phyloP scores from a whole-genome alignment of 495 filamentous ascomycete genomes.

The Astrocystis sublimbata region DNA sequence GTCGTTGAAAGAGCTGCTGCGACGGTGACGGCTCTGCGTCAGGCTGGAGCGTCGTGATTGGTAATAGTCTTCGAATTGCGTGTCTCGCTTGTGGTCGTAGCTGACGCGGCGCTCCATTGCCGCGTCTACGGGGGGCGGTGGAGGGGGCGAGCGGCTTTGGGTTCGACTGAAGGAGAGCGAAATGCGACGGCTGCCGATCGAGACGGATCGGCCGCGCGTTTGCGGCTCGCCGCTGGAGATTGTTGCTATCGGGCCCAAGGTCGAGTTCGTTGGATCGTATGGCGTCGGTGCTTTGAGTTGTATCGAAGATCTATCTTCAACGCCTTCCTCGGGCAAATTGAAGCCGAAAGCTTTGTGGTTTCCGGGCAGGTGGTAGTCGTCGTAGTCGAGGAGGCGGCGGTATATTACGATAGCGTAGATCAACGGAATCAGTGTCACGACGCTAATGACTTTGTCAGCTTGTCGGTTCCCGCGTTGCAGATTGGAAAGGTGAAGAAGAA shows the following conservation, averaged over 20 bases:
- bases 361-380: constrained; percentile 43
- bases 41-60: constrained; percentile 19
- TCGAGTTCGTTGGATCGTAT: constrained; percentile 25
- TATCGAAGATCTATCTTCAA: constrained; percentile 25
- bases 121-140: neutral
- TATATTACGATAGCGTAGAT: constrained; percentile 43
- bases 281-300: constrained; percentile 20
- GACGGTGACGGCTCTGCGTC: neutral
- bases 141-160: neutral
- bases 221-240: neutral
- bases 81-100: constrained; percentile 39
- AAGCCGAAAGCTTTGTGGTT: constrained; percentile 38
- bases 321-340: constrained; percentile 22
- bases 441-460: constrained; percentile 24
- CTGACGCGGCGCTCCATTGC: constrained; percentile 20
- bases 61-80: constrained; percentile 38
- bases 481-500: too few species aligned
- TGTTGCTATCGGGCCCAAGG: neutral
- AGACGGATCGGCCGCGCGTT: constrained; percentile 23
- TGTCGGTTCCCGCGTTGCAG: neutral
- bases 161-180: constrained; percentile 21
- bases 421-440: constrained; percentile 35
- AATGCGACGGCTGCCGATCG: constrained; percentile 21
- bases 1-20: neutral
- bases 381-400: constrained; percentile 43